Conservation (phyloP, 2,329 filamentous ascomycete species). For the Sporothrix humicola region DNA sequence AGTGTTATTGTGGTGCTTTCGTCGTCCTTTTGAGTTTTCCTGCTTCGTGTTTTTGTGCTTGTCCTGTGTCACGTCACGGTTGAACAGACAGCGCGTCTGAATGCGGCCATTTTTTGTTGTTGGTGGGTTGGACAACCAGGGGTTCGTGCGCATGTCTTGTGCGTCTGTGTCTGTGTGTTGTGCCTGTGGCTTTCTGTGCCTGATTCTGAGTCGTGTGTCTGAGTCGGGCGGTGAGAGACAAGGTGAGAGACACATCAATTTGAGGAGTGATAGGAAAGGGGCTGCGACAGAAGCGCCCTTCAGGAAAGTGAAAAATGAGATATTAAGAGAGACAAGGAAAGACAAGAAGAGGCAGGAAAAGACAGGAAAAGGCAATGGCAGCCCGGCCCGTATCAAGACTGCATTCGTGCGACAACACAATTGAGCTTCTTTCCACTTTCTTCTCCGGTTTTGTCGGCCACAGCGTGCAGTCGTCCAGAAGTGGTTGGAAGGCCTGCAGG, state of each 20-base stretch:
- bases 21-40: background rate
- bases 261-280: background rate
- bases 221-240: constrained; percentile 1
- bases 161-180: background rate
- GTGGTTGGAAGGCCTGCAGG: background rate
- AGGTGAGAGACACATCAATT: background rate
- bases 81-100: background rate
- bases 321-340: background rate
- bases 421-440: background rate
- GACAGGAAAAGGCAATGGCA: no score
- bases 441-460: background rate
- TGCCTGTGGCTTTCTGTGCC: background rate
- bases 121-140: background rate
- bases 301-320: background rate
- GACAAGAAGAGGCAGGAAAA: background rate
- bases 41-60: background rate
- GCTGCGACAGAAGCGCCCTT: background rate
- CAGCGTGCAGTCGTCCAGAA: background rate
- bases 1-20: background rate
- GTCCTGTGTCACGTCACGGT: background rate
- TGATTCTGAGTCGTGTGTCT: background rate
- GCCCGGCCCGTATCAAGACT: background rate
- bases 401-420: background rate
- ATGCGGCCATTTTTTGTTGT: background rate
- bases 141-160: background rate